These are phyloP conservation scores for Corniculantispora saksenae DNA, from an alignment of 2,329 filamentous ascomycete genomes.

Conservation along the genomic window DNA sequence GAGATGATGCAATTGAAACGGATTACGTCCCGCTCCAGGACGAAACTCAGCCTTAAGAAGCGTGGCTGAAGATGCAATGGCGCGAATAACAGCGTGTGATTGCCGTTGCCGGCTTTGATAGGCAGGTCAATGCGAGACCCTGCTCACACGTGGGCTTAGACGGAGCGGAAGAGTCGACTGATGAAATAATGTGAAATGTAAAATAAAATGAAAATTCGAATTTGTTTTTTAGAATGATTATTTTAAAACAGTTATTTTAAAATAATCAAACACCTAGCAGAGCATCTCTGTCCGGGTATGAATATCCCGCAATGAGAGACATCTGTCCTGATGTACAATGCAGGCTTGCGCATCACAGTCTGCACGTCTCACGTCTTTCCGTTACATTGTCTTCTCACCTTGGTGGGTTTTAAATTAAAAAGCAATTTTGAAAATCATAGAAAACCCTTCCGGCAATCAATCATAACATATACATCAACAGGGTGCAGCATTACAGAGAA, in stretches of 20 bases:
- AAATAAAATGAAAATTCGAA: background rate
- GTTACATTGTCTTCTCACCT: background rate
- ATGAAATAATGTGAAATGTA: background rate
- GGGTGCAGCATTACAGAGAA: too few relatives aligned
- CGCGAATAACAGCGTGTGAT: background rate
- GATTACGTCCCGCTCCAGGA: background rate
- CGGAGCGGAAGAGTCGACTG: background rate
- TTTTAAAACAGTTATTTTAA: background rate
- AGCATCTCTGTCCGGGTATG: background rate
- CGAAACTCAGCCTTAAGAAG: background rate
- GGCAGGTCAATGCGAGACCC: slow-evolving; percentile 3
- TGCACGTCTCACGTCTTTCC: slow-evolving; percentile 4
- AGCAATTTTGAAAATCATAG: too few relatives aligned
- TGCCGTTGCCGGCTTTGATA: background rate
- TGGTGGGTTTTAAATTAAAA: too few relatives aligned
- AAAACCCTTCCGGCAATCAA: too few relatives aligned
- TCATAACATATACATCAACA: too few relatives aligned
- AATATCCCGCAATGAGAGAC: background rate
- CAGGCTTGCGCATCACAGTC: background rate
- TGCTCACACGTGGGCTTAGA: slow-evolving; percentile 15
- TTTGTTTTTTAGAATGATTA: background rate
- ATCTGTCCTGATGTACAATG: background rate
- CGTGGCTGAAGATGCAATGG: background rate
- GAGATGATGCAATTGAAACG: background rate
- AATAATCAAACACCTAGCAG: background rate